Evolutionary conservation across 2,329 filamentous ascomycete genomes (phyloP).

Genomic region (Cytospora paraplurivora): DNA sequence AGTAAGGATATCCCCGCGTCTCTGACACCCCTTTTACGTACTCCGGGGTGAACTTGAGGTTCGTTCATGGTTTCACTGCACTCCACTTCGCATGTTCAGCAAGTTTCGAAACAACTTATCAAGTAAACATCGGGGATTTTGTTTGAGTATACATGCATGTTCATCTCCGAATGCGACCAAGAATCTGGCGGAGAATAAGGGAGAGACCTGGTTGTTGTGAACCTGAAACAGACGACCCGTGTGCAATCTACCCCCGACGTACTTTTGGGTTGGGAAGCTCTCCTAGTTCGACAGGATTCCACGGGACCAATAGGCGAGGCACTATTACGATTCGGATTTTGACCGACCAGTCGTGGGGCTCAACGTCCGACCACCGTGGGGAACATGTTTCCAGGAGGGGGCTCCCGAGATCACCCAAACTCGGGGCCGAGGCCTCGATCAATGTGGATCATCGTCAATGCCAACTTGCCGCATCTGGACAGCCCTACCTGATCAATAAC

Average conservation of each 20-base stretch:
- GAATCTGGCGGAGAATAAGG: background rate
- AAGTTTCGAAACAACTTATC: no score
- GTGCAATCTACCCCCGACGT: slow-evolving; percentile 23
- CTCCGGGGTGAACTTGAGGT: no score
- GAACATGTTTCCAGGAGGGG: slow-evolving; percentile 20
- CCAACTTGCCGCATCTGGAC: slow-evolving; percentile 19
- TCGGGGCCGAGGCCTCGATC: slow-evolving; percentile 3
- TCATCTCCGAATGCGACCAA: slow-evolving; percentile 6
- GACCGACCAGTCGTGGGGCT: slow-evolving; percentile 20
- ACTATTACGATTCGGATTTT: slow-evolving; percentile 17
- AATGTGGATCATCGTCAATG: slow-evolving; percentile 10
- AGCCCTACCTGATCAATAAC: slow-evolving; percentile 3
- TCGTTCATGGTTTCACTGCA: no score
- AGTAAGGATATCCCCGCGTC: no score
- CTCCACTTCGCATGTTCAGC: no score
- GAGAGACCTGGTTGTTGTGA: background rate
- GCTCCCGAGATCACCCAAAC: slow-evolving; percentile 6
- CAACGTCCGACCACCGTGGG: background rate
- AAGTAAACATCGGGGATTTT: no score
- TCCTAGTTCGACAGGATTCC: background rate
- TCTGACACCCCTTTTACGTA: no score
- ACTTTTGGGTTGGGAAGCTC: background rate
- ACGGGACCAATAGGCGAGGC: slow-evolving; percentile 14
- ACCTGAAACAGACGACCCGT: slow-evolving; percentile 22
- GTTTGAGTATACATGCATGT: no score